phyloP scores from a whole-genome alignment of 108 stramenopile species.

The Fragilariopsis cylindrus region DNA sequence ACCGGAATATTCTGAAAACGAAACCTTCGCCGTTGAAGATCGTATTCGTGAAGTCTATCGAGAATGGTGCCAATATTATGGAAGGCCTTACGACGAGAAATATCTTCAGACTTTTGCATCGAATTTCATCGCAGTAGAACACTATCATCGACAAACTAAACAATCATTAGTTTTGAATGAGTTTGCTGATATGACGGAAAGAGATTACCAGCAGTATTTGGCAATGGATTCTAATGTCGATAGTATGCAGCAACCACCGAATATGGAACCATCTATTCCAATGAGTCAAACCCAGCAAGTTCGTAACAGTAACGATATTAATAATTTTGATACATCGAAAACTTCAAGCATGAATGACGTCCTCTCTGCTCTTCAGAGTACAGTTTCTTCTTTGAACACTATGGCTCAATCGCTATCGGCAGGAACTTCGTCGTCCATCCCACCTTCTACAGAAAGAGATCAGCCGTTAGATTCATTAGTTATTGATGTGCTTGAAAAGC shows the following conservation, averaged over 20 bases:
- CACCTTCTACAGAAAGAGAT: background rate
- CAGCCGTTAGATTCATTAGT: constrained; percentile 15
- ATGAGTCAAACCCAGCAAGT: background rate
- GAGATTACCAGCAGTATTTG: constrained; percentile 2
- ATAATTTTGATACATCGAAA: background rate
- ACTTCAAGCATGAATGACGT: background rate
- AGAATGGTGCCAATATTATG: constrained; percentile 19
- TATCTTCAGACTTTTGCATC: constrained; percentile 3
- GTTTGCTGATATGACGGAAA: constrained; percentile 14
- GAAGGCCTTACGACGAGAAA: background rate
- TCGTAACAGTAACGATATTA: background rate
- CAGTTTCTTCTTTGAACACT: background rate
- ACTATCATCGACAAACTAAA: constrained; percentile 7
- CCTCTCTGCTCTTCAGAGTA: constrained; percentile 1
- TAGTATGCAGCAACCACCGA: too few relatives aligned
- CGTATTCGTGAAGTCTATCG: constrained; percentile 14
- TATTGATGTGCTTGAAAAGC: constrained; percentile 13
- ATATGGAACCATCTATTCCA: too few relatives aligned
- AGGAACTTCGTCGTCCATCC: background rate
- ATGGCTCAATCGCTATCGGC: background rate
- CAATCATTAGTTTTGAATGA: constrained; percentile 1
- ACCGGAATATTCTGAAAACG: background rate
- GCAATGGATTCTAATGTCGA: background rate
- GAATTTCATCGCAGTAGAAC: constrained; percentile 11
- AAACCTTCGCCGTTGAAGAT: background rate